Evolutionary conservation across 768 basidiomycete species (phyloP).

Genomic region (Clitopilus hobsonii): DNA sequence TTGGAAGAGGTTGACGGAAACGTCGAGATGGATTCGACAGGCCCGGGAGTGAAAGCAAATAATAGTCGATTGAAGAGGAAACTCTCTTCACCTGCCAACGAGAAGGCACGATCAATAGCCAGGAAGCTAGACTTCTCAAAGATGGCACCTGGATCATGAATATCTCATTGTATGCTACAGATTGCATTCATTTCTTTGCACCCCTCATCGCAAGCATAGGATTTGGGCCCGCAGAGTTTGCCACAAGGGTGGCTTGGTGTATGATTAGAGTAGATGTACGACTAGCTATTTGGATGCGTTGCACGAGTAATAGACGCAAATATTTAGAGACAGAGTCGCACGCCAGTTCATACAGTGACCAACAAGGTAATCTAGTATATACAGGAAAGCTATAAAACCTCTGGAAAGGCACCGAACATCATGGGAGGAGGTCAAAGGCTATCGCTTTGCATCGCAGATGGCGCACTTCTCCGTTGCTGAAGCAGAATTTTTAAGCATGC

Average conservation of each 20-base stretch:
- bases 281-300: background rate
- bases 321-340: no score
- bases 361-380: background rate
- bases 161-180: background rate
- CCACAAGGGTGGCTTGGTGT: background rate
- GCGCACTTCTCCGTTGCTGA: conserved; percentile 38
- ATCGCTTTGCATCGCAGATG: conserved; percentile 39
- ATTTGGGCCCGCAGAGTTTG: background rate
- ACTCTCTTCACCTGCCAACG: conserved; percentile 52
- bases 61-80: conserved; percentile 69
- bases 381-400: conserved; percentile 1
- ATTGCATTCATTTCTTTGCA: background rate
- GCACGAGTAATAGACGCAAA: background rate
- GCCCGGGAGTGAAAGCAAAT: conserved; percentile 49
- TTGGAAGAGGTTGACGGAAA: conserved; percentile 80
- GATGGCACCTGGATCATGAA: conserved; percentile 32
- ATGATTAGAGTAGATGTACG: background rate
- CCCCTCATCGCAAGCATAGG: background rate
- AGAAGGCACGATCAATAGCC: conserved; percentile 54
- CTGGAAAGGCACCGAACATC: conserved; percentile 1
- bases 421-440: background rate
- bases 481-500: conserved; percentile 35
- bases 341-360: no score
- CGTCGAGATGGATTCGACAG: conserved; percentile 45
- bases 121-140: conserved; percentile 71